Evolutionary conservation across 257 asterid species (phyloP).

Genomic region (Jasminum sambac): DNA sequence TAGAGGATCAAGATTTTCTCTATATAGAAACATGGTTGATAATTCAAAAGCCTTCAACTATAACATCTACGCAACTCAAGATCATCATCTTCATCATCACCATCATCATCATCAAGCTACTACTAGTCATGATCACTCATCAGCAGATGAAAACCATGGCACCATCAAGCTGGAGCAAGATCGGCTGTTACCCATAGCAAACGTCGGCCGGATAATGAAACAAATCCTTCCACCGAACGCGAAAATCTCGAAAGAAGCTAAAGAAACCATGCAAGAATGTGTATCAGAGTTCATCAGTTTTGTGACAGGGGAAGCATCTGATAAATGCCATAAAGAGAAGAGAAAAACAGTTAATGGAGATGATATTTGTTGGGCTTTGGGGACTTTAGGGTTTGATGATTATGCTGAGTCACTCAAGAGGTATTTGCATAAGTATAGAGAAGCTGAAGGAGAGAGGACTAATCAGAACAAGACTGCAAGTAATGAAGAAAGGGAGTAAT

Average conservation of each 20-base stretch:
- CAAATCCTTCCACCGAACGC: constrained; percentile 32
- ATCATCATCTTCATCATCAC: too few species aligned
- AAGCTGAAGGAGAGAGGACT: constrained; percentile 29
- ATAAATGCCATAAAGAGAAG: constrained; percentile 30
- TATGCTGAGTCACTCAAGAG: constrained; percentile 23
- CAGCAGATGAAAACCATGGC: constrained; percentile 8
- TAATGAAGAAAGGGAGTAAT: constrained; percentile 6
- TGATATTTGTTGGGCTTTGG: constrained; percentile 35
- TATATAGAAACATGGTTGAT: constrained; percentile 33
- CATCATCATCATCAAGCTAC: not conserved
- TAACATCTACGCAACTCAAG: not conserved
- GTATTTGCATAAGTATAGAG: constrained; percentile 31
- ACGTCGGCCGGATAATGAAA: constrained; percentile 32
- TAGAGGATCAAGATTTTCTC: constrained; percentile 25
- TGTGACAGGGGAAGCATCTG: constrained; percentile 31
- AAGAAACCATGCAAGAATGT: constrained; percentile 34
- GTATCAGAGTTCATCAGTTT: constrained; percentile 35
- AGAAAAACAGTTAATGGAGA: constrained; percentile 34
- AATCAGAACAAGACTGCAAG: constrained; percentile 10
- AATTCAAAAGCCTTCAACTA: constrained; percentile 15
- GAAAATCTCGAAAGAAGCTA: constrained; percentile 24
- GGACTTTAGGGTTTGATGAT: constrained; percentile 32
- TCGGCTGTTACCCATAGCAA: constrained; percentile 27
- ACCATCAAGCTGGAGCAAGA: constrained; percentile 23
- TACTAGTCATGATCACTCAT: not conserved